phyloP scores from a whole-genome alignment of 1,284 basidiomycete genomes.

The Tremellales sp. region DNA sequence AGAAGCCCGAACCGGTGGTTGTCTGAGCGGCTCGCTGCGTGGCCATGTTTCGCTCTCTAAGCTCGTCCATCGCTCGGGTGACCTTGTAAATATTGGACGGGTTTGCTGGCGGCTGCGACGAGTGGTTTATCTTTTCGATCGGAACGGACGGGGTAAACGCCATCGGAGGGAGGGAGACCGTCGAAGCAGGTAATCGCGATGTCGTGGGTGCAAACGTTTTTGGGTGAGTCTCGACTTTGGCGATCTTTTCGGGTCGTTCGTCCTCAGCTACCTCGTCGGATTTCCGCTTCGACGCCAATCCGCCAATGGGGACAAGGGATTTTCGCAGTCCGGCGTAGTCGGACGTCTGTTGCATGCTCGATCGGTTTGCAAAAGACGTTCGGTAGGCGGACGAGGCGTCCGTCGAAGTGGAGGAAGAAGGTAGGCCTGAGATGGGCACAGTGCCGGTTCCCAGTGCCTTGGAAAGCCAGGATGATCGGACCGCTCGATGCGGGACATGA shows the following conservation, averaged over 20 bases:
- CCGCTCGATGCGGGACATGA: slow-evolving; percentile 26
- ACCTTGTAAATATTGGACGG: slow-evolving; percentile 34
- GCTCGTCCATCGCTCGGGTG: slow-evolving; percentile 37
- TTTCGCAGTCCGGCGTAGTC: slow-evolving; percentile 25
- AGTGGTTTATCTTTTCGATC: slow-evolving; percentile 5
- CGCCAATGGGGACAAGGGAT: slow-evolving; percentile 28
- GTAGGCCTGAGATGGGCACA: slow-evolving; percentile 17
- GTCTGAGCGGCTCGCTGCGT: slow-evolving; percentile 21
- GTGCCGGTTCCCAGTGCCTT: slow-evolving; percentile 40
- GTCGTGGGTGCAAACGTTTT: background rate
- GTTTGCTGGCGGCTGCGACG: background rate
- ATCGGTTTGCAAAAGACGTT: slow-evolving; percentile 16
- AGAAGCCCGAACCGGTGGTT: slow-evolving; percentile 34
- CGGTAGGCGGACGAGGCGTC: slow-evolving; percentile 4
- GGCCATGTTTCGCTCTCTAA: slow-evolving; percentile 34
- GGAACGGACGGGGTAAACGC: slow-evolving; percentile 4
- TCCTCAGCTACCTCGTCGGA: slow-evolving; percentile 27
- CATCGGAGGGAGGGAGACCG: background rate
- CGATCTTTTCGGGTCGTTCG: slow-evolving; percentile 33
- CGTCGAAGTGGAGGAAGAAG: background rate
- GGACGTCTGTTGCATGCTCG: slow-evolving; percentile 5
- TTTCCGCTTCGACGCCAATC: slow-evolving; percentile 39
- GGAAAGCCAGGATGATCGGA: slow-evolving; percentile 44
- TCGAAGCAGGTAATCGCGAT: background rate
- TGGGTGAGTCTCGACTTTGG: slow-evolving; percentile 17